Base-by-base conservation (phyloP, 2,329 filamentous ascomycete genomes). In the Botrytis deweyae region DNA sequence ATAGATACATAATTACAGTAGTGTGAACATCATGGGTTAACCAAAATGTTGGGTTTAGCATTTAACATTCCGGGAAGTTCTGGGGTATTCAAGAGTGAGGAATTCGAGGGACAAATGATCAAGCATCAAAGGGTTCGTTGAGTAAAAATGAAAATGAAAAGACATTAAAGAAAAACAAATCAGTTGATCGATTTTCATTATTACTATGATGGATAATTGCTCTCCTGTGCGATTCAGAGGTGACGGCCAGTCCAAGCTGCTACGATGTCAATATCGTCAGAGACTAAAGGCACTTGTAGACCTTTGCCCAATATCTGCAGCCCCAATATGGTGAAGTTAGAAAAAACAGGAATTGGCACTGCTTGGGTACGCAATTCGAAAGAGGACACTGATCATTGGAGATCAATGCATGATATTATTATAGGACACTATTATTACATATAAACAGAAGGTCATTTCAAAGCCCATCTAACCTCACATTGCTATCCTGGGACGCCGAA, bases 391-490 rank as follows among this genome's bases (percentile, higher is more conserved):
- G 12, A 22, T 7, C 4, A 3, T 64, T 29, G 14, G 36, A 14
- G 3, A 44, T 67, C n/a, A 22, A 36, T 33, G 5, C n/a, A 72
- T 46, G 29, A n/a, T 59, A 36, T 36, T n/a, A 33, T 29, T 20
- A 44, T 36, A 20, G 29, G 61, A 61, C 25, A 62, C 29, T 68
- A 33, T 33, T 18, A 68, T 61, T 72, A 68, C 40, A 62, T 72
- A 62, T 69, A 33, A 29, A 62, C n/a, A 49, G 25, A 33, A 33
- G 10, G n/a, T 33, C 16, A 62, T 68, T 25, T 44, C n/a, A 62
- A 33, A 25, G 16, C 20, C 33, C 33, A 62, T 61, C 40, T 62
- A 49, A 29, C 29, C 8, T 22, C 33, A 61, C 63, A 68, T n/a
- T 61, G 8, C 29, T 38, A 1, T 55, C 22, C 42, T 71, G 38